phyloP scores from a whole-genome alignment of 2,329 filamentous ascomycete species.

The Colletotrichum sp. region DNA sequence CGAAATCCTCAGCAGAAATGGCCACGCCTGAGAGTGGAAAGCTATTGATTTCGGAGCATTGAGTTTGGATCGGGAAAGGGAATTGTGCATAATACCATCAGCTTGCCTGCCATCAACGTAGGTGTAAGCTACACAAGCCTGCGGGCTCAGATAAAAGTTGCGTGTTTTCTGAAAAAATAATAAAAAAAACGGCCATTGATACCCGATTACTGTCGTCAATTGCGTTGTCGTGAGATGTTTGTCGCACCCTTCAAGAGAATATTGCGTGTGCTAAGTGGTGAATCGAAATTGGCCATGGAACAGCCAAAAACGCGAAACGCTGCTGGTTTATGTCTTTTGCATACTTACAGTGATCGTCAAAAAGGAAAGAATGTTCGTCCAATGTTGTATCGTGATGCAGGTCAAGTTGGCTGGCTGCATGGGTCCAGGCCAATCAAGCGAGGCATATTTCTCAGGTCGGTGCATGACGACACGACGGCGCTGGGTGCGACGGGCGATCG shows the following conservation, averaged over 20 bases:
- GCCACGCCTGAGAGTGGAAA: background rate
- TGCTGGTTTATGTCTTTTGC: background rate
- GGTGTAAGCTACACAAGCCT: background rate
- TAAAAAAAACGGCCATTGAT: background rate
- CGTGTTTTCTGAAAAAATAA: background rate
- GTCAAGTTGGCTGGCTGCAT: background rate
- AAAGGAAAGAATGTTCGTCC: background rate
- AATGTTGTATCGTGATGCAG: conserved; percentile 4
- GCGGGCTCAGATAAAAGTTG: background rate
- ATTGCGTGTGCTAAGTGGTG: background rate
- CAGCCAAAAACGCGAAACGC: background rate
- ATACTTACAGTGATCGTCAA: background rate
- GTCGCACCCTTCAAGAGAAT: background rate
- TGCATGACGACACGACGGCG: conserved; percentile 4
- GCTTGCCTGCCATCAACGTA: background rate
- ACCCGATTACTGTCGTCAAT: background rate
- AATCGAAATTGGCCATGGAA: background rate
- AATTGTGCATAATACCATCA: background rate
- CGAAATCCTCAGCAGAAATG: conserved; percentile 36
- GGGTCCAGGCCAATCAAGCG: conserved; percentile 5
- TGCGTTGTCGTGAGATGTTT: background rate
- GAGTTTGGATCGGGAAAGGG: background rate
- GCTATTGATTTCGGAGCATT: background rate
- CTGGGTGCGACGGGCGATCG: background rate
- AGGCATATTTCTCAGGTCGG: conserved; percentile 12